Evolutionary conservation across 768 basidiomycete genomes (phyloP).

Genomic region (Suillus bovinus): DNA sequence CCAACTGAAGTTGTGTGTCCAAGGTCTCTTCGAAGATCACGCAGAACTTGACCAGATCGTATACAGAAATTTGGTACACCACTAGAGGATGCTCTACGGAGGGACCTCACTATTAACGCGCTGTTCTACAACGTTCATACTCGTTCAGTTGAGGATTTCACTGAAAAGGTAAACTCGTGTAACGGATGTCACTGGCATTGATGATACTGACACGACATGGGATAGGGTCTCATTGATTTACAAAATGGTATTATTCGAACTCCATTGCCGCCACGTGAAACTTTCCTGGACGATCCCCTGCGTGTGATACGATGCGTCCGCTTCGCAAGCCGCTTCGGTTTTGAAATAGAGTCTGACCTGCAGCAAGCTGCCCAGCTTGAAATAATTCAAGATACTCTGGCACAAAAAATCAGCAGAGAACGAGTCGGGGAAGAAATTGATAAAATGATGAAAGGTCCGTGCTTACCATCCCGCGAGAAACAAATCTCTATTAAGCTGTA

Average conservation of each 20-base stretch:
- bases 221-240: slow-evolving; percentile 83
- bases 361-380: slow-evolving; percentile 59
- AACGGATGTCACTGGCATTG: slow-evolving; percentile 1
- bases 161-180: slow-evolving; percentile 56
- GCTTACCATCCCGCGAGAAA: slow-evolving; percentile 5
- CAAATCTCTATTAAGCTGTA: slow-evolving; percentile 8
- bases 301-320: slow-evolving; percentile 88
- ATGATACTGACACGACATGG: slow-evolving; percentile 13
- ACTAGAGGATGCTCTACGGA: slow-evolving; percentile 81
- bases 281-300: slow-evolving; percentile 92
- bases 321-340: slow-evolving; percentile 91
- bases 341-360: slow-evolving; percentile 70
- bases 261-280: slow-evolving; percentile 82
- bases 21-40: neutral
- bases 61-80: slow-evolving; percentile 88
- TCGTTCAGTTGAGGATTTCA: slow-evolving; percentile 82
- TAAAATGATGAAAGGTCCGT: slow-evolving; percentile 90
- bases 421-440: slow-evolving; percentile 89
- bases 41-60: slow-evolving; percentile 9
- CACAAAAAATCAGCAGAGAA: slow-evolving; percentile 85
- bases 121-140: slow-evolving; percentile 96
- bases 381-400: slow-evolving; percentile 66
- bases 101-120: slow-evolving; percentile 95
- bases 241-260: slow-evolving; percentile 79
- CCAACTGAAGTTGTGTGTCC: slow-evolving; percentile 79